Base-by-base conservation (phyloP, 305 asterid species). In the Fraxinus platypoda region DNA sequence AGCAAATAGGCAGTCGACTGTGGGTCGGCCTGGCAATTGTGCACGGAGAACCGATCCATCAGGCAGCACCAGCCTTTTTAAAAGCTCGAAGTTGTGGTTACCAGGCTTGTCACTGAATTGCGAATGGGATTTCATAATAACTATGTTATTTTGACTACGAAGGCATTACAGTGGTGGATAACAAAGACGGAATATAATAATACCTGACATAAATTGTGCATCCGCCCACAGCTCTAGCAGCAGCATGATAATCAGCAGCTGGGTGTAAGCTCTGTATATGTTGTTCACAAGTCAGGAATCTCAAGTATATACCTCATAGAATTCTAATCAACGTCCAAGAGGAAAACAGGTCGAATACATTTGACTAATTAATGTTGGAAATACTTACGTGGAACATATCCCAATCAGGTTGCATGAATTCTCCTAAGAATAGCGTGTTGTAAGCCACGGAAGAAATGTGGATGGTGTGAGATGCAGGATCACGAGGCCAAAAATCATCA, bases 381-480 rank as follows among this genome's bases (percentile, higher is more conserved):
- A 38, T 78, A 87, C 91, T 81, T 84, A 93, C 97, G 86, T 94
- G 98, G 85, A 94, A 94, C 98, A 94, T 92, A 86, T 94, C 98
- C 98, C 98, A 94, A 87, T 94, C 98, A 25, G 98, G 94, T 81
- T 92, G 94, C 86, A 92, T 87, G 68, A 92, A 88, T 87, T 94
- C 97, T 83, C 98, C 98, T 6, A 94, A 89, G 78, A 94, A 91
- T 34, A 94, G 87, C 6, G 97, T 86, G 84, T 91, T 94, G 87
- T 92, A 94, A 82, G 97, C 93, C 87, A 94, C 95, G 6, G 95
- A 87, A 21, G 95, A 87, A 19, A 94, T 89, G 31, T 94, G 98
- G 75, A 94, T 87, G 52, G 98, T 92, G 81, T 94, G 98, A 81
- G 90, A 92, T 21, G 87, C 90, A 75, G 94, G 97, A 73, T 92